phyloP scores from a whole-genome alignment of 2,329 filamentous ascomycete genomes.

The Chalaropsis thielavioides region DNA sequence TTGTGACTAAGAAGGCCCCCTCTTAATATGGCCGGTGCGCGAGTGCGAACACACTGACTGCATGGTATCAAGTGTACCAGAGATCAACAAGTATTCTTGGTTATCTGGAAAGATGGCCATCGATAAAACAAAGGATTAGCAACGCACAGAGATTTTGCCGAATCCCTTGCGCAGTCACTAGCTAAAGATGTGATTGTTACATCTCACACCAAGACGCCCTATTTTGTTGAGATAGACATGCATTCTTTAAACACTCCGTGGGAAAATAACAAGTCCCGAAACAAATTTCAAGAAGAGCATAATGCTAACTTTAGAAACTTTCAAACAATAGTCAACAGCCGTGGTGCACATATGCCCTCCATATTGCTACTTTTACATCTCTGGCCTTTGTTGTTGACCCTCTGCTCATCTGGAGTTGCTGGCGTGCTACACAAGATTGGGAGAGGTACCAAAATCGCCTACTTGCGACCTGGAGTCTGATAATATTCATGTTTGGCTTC shows the following conservation, averaged over 20 bases:
- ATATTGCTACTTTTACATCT: conserved; percentile 83
- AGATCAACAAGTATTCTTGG: neutral
- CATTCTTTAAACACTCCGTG: neutral
- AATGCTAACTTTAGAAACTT: neutral
- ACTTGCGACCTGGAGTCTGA: conserved; percentile 45
- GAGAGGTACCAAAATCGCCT: conserved; percentile 34
- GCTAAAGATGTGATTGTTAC: neutral
- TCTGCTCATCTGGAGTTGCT: conserved; percentile 53
- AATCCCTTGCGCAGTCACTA: neutral
- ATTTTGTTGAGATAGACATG: neutral
- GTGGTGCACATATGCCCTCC: conserved; percentile 87
- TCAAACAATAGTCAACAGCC: conserved; percentile 54
- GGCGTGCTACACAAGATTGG: conserved; percentile 52
- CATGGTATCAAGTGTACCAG: neutral
- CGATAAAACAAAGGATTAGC: neutral
- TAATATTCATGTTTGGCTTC: conserved; percentile 62
- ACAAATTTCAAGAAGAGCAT: too few species aligned
- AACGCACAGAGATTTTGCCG: neutral
- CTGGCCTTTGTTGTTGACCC: conserved; percentile 69
- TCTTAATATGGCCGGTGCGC: conserved; percentile 1
- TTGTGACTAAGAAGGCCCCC: conserved; percentile 20
- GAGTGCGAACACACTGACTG: neutral
- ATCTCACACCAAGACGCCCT: neutral
- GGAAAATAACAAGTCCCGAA: neutral
- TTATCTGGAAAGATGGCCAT: neutral